phyloP scores from a whole-genome alignment of 2,329 filamentous ascomycete species.

The Aspergillus sp. region DNA sequence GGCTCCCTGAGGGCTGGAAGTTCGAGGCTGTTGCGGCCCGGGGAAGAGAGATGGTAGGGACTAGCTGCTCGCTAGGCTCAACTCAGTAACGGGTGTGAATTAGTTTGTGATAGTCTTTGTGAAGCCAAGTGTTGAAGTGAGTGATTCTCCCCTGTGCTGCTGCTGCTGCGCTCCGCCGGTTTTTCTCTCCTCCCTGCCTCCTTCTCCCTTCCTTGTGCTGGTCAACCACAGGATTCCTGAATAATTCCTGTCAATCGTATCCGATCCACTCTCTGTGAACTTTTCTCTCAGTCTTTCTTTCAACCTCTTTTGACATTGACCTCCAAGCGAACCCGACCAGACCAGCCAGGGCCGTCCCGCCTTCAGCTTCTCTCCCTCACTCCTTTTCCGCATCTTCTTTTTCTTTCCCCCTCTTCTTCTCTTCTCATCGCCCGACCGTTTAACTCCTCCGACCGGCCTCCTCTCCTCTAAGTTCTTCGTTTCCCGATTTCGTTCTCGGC shows the following conservation, averaged over 20 bases:
- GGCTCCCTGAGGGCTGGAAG: conserved; percentile 3
- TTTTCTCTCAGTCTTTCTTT: conserved; percentile 6
- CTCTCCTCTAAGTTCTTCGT: neutral
- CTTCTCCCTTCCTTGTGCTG: neutral
- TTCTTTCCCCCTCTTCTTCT: conserved; percentile 6
- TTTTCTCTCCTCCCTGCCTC: conserved; percentile 9
- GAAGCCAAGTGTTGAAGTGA: conserved; percentile 1
- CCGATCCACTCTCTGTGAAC: conserved; percentile 2
- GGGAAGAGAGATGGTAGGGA: conserved; percentile 2
- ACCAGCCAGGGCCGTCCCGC: conserved; percentile 2
- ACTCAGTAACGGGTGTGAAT: conserved; percentile 4
- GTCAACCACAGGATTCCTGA: neutral
- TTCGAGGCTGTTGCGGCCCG: conserved; percentile 8
- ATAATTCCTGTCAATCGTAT: neutral
- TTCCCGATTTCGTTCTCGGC: conserved; percentile 4
- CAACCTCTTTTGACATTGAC: conserved; percentile 1
- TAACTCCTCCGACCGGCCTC: neutral
- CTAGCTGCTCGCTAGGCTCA: conserved; percentile 9
- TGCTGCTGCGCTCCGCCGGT: neutral
- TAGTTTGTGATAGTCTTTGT: conserved; percentile 3
- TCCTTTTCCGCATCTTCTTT: conserved; percentile 1
- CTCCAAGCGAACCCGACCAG: neutral
- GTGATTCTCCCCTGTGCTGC: neutral
- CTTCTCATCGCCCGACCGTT: neutral
- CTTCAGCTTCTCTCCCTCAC: conserved; percentile 3